Evolutionary conservation across 805 yeast species (phyloP), one percentile per base, ranked within the genome.

Genomic region (Teunomyces pallodes): DNA sequence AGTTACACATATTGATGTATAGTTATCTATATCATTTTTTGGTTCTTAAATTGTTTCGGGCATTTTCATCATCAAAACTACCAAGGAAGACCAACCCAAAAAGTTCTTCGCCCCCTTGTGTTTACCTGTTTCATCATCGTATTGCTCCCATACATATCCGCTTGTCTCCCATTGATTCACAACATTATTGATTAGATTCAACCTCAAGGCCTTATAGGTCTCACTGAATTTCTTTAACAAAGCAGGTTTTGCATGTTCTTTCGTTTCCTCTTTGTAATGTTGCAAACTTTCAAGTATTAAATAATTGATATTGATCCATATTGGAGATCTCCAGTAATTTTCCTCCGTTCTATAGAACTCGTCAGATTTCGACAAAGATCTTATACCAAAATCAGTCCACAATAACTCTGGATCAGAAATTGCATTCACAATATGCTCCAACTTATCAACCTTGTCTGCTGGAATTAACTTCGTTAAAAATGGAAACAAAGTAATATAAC

Each of bases 291-390:
- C 94, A 38, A 94, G 71, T 4, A 84, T 74, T 65, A 94, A 70
- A 60, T 90, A 92, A 70, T 94, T 94, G 60, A 94, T 87, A 64
- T 90, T 87, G 56, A 90, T 74, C 98, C 98, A 94, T 26, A 94
- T 76, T 14, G 95, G 89, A 1, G 97, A 94, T 53, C 96, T 80
- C 99, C 99, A 94, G 70, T 94, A 94, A 66, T 92, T 84, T 61
- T 94, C 99, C 6, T 78, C 92, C 0, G 84, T 80, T 47, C 86
- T 86, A 67, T 86, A 94, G 49, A 60, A 69, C 16, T 70, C 70
- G 57, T 87, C 91, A 4, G 74, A 56, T 57, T 81, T 82, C 0
- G 96, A 87, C 32, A 94, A 70, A 0, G 96, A 87, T 53, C 96
- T 75, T 32, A 94, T 72, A 10, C 99, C 99, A 55, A 62, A 90